These are phyloP conservation scores for Alternaria triticina DNA, from an alignment of 2,329 filamentous ascomycete species.

Conservation along the genomic window DNA sequence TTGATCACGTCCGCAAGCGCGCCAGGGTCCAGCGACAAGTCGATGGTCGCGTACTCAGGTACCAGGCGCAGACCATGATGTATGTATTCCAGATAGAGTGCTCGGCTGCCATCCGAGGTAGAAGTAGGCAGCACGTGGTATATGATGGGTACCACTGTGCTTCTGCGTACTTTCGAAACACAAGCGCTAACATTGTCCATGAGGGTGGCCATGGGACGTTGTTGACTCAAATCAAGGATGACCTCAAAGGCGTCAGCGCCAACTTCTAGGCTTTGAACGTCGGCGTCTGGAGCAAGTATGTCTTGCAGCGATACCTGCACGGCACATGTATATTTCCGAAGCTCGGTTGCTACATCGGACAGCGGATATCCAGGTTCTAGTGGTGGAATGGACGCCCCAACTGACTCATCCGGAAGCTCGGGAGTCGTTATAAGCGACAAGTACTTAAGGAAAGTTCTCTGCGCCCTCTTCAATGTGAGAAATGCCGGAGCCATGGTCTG, in stretches of 20 bases:
- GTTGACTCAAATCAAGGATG: constrained; percentile 53
- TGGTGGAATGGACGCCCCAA: constrained; percentile 53
- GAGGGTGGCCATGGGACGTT: constrained; percentile 15
- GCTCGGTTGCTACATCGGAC: constrained; percentile 65
- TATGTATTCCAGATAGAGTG: constrained; percentile 63
- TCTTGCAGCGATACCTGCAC: constrained; percentile 66
- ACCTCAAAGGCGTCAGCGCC: constrained; percentile 72
- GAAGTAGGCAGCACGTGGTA: constrained; percentile 44
- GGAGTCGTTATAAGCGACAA: constrained; percentile 65
- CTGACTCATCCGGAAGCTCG: constrained; percentile 47
- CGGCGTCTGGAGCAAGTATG: constrained; percentile 60
- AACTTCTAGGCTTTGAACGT: constrained; percentile 70
- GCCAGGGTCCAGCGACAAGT: constrained; percentile 63
- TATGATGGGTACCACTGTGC: constrained; percentile 62
- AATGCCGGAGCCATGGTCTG: constrained; percentile 60
- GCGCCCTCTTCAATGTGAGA: constrained; percentile 70
- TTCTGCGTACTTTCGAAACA: constrained; percentile 66
- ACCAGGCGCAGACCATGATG: constrained; percentile 66
- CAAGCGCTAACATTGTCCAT: constrained; percentile 61
- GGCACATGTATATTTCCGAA: constrained; percentile 70
- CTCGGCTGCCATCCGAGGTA: constrained; percentile 31
- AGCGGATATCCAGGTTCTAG: constrained; percentile 71
- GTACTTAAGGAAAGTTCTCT: constrained; percentile 73
- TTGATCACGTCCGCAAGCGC: constrained; percentile 59
- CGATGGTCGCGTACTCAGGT: constrained; percentile 66